Conservation (phyloP, 805 yeast species). For the Pichia californica region DNA sequence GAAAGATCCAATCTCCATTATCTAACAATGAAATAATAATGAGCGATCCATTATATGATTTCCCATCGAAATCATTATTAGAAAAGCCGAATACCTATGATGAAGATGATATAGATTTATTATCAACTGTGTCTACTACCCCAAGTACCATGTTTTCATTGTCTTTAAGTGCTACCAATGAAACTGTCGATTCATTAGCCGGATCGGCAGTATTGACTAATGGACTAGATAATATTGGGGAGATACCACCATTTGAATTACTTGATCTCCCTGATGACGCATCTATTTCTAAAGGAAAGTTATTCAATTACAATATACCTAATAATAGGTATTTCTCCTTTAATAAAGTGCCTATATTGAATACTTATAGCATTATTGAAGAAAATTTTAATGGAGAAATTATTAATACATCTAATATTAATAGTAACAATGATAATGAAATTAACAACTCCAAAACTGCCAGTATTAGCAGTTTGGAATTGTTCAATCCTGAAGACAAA, state of each 20-base stretch:
- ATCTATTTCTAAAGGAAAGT: not conserved
- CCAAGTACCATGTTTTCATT: constrained; percentile 22
- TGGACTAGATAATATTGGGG: not conserved
- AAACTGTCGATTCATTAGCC: constrained; percentile 22
- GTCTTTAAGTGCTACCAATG: constrained; percentile 21
- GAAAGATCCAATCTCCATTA: constrained; percentile 1
- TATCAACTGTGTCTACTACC: constrained; percentile 21
- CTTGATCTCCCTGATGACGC: constrained; percentile 6
- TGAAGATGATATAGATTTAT: constrained; percentile 23
- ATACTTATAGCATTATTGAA: not conserved
- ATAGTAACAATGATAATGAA: not conserved
- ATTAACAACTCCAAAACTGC: not conserved
- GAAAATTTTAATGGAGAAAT: not conserved
- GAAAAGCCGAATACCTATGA: not conserved
- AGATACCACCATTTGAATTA: constrained; percentile 6
- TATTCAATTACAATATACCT: not conserved
- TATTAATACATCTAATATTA: too few species aligned
- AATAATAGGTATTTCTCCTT: not conserved
- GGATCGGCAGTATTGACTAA: not conserved
- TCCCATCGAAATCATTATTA: constrained; percentile 5
- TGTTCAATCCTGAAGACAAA: constrained; percentile 1
- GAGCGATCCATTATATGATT: constrained; percentile 16
- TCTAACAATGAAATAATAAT: constrained; percentile 7
- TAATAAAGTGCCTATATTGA: not conserved
- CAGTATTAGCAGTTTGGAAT: not conserved